phyloP scores from a whole-genome alignment of 78 protist species.

The Bodo saltans region DNA sequence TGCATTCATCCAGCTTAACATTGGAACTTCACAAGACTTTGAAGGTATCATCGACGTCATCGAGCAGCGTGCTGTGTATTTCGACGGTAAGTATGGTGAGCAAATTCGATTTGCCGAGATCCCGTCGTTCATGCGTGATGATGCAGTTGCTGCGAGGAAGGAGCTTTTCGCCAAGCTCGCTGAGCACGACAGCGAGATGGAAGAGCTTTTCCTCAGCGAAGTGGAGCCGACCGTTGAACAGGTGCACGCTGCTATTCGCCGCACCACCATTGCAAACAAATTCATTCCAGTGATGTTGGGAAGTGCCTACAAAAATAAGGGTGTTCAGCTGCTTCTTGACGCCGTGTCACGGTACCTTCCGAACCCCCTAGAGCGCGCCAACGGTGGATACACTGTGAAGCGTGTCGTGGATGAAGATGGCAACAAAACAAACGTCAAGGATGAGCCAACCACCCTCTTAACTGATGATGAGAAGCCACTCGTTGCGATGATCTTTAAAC shows the following conservation, averaged over 20 bases:
- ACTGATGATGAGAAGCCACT: constrained; percentile 56
- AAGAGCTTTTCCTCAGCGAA: constrained; percentile 48
- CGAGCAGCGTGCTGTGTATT: constrained; percentile 40
- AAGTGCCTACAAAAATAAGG: constrained; percentile 87
- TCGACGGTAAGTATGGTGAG: constrained; percentile 43
- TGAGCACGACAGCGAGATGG: constrained; percentile 65
- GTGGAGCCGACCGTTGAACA: constrained; percentile 38
- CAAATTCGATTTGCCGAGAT: neutral
- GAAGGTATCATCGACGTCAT: constrained; percentile 83
- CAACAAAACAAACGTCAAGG: neutral
- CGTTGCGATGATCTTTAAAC: constrained; percentile 83
- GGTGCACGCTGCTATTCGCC: constrained; percentile 55
- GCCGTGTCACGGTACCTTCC: constrained; percentile 79
- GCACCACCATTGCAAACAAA: constrained; percentile 45
- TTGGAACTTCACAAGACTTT: constrained; percentile 56
- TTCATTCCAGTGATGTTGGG: constrained; percentile 86
- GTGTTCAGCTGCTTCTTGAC: constrained; percentile 89
- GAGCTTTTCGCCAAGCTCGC: constrained; percentile 50
- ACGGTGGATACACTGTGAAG: neutral
- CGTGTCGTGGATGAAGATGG: constrained; percentile 27
- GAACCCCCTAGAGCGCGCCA: constrained; percentile 63
- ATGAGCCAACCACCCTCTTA: constrained; percentile 37
- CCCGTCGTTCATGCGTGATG: constrained; percentile 34
- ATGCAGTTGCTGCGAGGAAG: constrained; percentile 9
- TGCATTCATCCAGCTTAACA: constrained; percentile 70